phyloP scores from a whole-genome alignment of 179 eudicot species.

The Silene coronaria region DNA sequence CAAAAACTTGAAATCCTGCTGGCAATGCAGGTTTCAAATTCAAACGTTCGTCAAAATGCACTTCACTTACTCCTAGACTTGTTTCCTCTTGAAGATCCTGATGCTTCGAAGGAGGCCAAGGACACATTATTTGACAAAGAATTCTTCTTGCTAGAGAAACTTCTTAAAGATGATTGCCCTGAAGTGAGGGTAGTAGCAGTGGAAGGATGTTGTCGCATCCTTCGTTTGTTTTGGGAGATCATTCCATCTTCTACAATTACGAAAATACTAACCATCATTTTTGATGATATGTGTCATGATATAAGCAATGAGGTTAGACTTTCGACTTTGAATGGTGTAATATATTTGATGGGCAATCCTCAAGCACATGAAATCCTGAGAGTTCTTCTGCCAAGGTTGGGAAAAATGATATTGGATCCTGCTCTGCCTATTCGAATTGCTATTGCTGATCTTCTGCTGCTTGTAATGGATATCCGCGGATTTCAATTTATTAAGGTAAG shows the following conservation, averaged over 20 bases:
- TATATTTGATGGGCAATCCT: conserved; percentile 83
- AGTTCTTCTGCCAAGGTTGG: conserved; percentile 77
- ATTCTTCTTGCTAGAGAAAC: conserved; percentile 71
- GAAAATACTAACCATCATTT: conserved; percentile 58
- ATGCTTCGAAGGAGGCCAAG: conserved; percentile 73
- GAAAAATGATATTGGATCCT: conserved; percentile 60
- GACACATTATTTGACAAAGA: conserved; percentile 73
- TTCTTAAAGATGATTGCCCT: conserved; percentile 77
- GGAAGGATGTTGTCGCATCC: conserved; percentile 89
- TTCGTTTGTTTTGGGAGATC: conserved; percentile 85
- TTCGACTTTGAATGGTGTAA: conserved; percentile 73
- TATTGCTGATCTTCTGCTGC: conserved; percentile 63
- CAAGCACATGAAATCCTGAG: conserved; percentile 86
- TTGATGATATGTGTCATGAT: conserved; percentile 70
- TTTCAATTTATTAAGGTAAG: conserved; percentile 91
- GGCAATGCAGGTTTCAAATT: conserved; percentile 71
- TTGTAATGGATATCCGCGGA: conserved; percentile 54
- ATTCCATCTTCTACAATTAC: conserved; percentile 82
- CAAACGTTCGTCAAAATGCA: conserved; percentile 92
- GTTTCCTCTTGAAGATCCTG: conserved; percentile 97
- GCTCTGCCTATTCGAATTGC: conserved; percentile 57
- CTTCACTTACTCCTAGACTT: conserved; percentile 78
- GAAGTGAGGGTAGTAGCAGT: conserved; percentile 85
- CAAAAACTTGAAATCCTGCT: not conserved
- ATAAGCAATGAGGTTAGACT: conserved; percentile 67